These are phyloP conservation scores for Calonectria crousiana DNA, from an alignment of 2,329 filamentous ascomycete genomes.

Conservation along the genomic window DNA sequence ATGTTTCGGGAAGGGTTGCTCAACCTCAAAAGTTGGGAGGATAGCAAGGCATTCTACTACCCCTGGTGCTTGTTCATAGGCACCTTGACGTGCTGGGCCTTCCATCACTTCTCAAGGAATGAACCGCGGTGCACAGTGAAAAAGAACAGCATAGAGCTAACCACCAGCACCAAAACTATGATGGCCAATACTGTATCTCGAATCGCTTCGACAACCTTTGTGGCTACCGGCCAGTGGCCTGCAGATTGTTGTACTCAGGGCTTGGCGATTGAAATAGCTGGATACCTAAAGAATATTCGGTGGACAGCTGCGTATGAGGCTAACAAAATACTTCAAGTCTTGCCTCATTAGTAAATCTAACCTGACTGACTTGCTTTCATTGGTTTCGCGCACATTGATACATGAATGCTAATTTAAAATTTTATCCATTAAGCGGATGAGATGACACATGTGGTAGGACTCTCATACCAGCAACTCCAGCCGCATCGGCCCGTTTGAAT, in stretches of 20 bases:
- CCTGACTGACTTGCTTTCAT: not conserved
- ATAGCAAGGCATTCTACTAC: not conserved
- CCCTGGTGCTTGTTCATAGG: not conserved
- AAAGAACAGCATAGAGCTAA: not conserved
- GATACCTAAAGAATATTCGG: not conserved
- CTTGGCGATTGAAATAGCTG: not conserved
- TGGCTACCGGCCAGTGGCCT: not conserved
- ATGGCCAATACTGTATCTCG: not conserved
- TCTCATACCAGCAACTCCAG: not conserved
- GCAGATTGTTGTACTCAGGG: not conserved
- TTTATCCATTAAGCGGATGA: not conserved
- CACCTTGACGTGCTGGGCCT: not conserved
- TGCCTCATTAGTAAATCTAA: not conserved
- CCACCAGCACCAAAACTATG: not conserved
- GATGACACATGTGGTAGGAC: not conserved
- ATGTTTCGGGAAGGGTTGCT: not conserved
- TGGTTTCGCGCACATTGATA: not conserved
- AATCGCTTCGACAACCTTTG: not conserved
- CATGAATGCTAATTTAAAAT: not conserved
- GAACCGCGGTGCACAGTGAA: not conserved
- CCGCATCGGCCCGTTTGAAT: not conserved
- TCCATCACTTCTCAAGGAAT: not conserved
- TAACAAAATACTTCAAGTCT: not conserved
- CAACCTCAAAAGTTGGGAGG: not conserved
- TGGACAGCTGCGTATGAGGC: conserved; percentile 4